Evolutionary conservation across 805 yeast species (phyloP).

Genomic region (Cyberlindnera sargentensis): DNA sequence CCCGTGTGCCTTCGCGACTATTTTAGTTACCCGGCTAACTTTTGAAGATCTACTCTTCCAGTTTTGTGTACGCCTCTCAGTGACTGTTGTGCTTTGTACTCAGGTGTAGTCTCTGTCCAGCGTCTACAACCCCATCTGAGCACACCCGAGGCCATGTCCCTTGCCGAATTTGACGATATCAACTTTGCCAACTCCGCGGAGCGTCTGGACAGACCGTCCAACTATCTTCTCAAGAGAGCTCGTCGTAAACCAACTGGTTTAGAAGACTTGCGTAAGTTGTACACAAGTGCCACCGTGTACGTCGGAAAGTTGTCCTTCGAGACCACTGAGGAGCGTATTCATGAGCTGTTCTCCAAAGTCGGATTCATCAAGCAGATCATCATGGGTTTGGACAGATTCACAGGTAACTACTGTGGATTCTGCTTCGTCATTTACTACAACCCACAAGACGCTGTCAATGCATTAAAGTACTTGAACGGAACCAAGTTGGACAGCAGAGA

Average conservation of each 20-base stretch:
- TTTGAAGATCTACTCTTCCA: too few relatives aligned
- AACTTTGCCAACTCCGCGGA: slow-evolving; percentile 57
- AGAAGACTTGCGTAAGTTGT: slow-evolving; percentile 58
- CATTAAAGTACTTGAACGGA: slow-evolving; percentile 74
- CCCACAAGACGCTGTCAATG: slow-evolving; percentile 67
- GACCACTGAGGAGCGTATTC: slow-evolving; percentile 92
- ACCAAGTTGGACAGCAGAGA: slow-evolving; percentile 79
- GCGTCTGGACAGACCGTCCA: slow-evolving; percentile 66
- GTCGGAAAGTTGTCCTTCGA: slow-evolving; percentile 87
- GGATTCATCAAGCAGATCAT: slow-evolving; percentile 75
- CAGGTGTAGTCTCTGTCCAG: too few relatives aligned
- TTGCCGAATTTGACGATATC: slow-evolving; percentile 45
- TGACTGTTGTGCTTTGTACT: too few relatives aligned
- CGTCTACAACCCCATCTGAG: too few relatives aligned
- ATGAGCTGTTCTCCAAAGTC: slow-evolving; percentile 69
- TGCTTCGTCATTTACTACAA: slow-evolving; percentile 79
- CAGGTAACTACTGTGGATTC: slow-evolving; percentile 93
- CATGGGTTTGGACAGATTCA: slow-evolving; percentile 91
- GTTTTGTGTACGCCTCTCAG: too few relatives aligned
- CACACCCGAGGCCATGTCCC: slow-evolving; percentile 24
- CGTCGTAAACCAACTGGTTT: slow-evolving; percentile 38
- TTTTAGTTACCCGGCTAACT: too few relatives aligned
- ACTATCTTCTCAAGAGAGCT: slow-evolving; percentile 62
- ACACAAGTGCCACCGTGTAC: slow-evolving; percentile 70
- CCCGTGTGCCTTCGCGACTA: too few relatives aligned